Evolutionary conservation across 345 rosid genomes (phyloP).

Genomic region (Iberis pinnata): DNA sequence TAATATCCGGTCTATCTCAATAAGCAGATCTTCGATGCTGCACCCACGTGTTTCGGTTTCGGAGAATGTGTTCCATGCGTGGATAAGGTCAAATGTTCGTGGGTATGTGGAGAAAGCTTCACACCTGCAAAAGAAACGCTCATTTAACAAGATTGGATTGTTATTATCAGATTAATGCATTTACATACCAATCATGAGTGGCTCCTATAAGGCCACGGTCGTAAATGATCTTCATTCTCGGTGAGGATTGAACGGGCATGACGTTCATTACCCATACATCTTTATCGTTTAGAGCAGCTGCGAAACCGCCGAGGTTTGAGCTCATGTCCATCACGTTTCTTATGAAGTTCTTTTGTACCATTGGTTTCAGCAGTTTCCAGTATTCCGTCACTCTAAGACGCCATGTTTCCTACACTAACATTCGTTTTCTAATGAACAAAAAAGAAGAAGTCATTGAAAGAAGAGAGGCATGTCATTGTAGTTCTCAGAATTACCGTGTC

Average conservation of each 20-base stretch:
- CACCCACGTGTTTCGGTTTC: slow-evolving; percentile 59
- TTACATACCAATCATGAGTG: slow-evolving; percentile 82
- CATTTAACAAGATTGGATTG: neutral
- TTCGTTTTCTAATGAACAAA: slow-evolving; percentile 5
- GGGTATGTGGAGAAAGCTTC: slow-evolving; percentile 95
- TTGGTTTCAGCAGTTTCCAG: slow-evolving; percentile 83
- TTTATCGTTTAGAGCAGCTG: slow-evolving; percentile 67
- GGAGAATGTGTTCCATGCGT: slow-evolving; percentile 70
- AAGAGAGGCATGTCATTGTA: neutral
- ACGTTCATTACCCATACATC: slow-evolving; percentile 99
- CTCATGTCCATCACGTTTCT: slow-evolving; percentile 99
- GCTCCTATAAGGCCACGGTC: slow-evolving; percentile 97
- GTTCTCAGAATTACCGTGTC: slow-evolving; percentile 48
- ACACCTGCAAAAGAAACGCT: slow-evolving; percentile 47
- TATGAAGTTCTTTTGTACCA: slow-evolving; percentile 60
- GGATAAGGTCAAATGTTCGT: slow-evolving; percentile 87
- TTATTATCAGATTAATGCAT: neutral
- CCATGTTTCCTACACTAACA: slow-evolving; percentile 65
- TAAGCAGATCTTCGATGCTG: slow-evolving; percentile 63
- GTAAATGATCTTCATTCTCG: slow-evolving; percentile 71
- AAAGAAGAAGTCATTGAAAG: neutral
- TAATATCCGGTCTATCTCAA: slow-evolving; percentile 88
- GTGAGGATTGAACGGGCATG: slow-evolving; percentile 57
- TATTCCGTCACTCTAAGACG: slow-evolving; percentile 71
- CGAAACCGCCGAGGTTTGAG: slow-evolving; percentile 88